Base-by-base conservation (phyloP, 108 stramenopile genomes). In the Cyclostephanos invisitatus region DNA sequence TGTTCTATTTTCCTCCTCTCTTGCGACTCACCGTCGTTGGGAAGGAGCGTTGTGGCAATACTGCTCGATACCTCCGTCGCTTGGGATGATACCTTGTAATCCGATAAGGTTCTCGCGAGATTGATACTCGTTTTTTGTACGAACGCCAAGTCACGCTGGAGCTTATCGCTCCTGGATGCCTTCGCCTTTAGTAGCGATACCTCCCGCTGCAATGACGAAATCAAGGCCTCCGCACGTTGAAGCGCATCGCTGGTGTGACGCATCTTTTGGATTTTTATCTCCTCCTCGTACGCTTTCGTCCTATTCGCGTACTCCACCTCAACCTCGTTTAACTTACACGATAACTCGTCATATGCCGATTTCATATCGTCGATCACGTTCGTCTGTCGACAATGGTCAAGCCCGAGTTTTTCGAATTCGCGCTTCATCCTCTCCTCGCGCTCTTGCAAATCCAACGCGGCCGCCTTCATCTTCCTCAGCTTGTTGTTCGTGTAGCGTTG, bases 401-500 rank as follows among this genome's bases (percentile, higher is more conserved):
- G 40, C 8, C 53, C 10, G 46, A 72, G 50, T 4, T 42, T 49
- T 25, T 71, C 57, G 53, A 51, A 29, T 22, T 67, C 60, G 2
- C 24, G 5, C 35, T 21, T 54, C 48, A 62, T 6, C 49, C 47
- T 61, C 4, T 53, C 51, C 42, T 78, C 70, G 40, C 70, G 64
- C 18, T 46, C 70, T 8, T 54, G 55, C 14, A 70, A 59, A 25
- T 67, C 66, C 29, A 20, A 15, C 18, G 67, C 22, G 5, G 58
- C 51, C 40, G 51, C 21, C 22, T 67, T 59, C 70, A 78, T 67
- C 21, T 35, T 1, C 11, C 56, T 42, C 21, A 56, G 15, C 35
- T 77, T 77, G 35, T 70, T 70, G 9, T 69, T 63, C 7, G 70
- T 61, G 20, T 70, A 65, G 15, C 59, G 27, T 50, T 78, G 77